Percentiles rank a stretch among this genome's conserved stretches.
Conservation (phyloP, 257 asterid genomes). For the Cruciata laevipes region DNA sequence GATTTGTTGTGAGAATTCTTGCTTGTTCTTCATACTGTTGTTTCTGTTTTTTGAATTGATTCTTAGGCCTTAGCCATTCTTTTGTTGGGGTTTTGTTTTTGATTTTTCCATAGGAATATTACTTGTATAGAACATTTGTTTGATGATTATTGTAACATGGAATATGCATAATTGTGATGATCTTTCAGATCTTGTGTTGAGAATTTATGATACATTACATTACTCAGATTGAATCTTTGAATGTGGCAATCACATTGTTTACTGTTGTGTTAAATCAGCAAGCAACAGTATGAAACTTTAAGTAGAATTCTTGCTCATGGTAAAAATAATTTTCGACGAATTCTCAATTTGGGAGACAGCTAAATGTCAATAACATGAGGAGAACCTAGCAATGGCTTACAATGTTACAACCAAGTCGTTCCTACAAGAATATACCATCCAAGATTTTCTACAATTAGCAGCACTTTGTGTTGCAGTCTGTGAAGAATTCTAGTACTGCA, state of each 20-base stretch:
- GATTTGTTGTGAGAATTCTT: background rate
- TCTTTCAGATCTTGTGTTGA: background rate
- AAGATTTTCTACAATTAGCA: background rate
- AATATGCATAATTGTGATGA: background rate
- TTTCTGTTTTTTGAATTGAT: background rate
- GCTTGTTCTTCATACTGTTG: background rate
- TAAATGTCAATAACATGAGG: background rate
- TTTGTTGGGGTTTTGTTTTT: conserved; percentile 16
- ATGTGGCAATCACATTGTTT: too few relatives aligned
- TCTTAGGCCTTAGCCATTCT: background rate
- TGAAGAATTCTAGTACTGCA: conserved; percentile 37
- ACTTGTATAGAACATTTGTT: conserved; percentile 4
- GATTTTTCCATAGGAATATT: background rate
- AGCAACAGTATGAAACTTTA: background rate
- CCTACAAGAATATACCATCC: conserved; percentile 13
- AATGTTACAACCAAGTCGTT: conserved; percentile 1
- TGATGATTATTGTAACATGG: conserved; percentile 5
- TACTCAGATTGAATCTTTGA: background rate
- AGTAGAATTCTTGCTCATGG: background rate
- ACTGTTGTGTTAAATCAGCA: background rate
- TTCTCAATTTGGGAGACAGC: too few relatives aligned
- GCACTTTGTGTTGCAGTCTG: conserved; percentile 5
- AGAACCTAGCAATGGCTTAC: background rate
- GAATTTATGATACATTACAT: background rate
- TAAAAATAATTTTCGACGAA: too few relatives aligned